Conservation (phyloP, 2,329 filamentous ascomycete species). For the Paracoccidioides brasiliensis region DNA sequence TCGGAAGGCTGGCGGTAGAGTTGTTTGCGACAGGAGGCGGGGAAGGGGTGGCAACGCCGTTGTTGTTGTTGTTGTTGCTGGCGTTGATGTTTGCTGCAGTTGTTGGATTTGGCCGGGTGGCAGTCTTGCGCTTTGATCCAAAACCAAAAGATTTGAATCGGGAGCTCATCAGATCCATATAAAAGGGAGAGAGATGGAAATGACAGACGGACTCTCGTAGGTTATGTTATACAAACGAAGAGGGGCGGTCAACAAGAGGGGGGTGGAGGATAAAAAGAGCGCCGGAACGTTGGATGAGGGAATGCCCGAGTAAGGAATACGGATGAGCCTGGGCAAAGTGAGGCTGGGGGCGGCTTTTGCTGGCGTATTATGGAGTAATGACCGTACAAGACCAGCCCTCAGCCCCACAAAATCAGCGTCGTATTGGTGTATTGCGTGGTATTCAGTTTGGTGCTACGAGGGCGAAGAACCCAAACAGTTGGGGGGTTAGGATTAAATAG, state of each 20-base stretch:
- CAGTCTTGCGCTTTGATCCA: conserved; percentile 38
- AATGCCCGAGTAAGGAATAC: background rate
- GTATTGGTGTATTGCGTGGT: background rate
- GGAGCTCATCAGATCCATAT: conserved; percentile 40
- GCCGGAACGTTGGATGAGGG: conserved; percentile 1
- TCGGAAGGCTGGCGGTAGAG: conserved; percentile 40
- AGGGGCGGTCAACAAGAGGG: background rate
- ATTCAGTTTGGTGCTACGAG: background rate
- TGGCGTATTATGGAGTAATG: background rate
- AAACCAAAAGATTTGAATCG: conserved; percentile 39
- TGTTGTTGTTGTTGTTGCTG: no score
- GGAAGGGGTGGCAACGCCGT: conserved; percentile 20
- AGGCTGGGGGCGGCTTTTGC: background rate
- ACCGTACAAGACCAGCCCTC: background rate
- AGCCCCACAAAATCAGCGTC: background rate
- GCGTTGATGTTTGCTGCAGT: conserved; percentile 12
- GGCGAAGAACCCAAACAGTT: background rate
- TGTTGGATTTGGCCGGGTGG: conserved; percentile 21
- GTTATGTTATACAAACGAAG: conserved; percentile 9
- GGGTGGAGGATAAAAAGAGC: conserved; percentile 2
- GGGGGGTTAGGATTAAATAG: background rate
- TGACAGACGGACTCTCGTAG: conserved; percentile 1
- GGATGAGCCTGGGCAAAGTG: background rate
- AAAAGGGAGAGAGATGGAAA: conserved; percentile 10
- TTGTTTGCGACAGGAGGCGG: conserved; percentile 30